Percentiles rank a stretch among this genome's conserved stretches.
phyloP scores from a whole-genome alignment of 176 grass and related monocot species.

The Alloteropsis semialata region DNA sequence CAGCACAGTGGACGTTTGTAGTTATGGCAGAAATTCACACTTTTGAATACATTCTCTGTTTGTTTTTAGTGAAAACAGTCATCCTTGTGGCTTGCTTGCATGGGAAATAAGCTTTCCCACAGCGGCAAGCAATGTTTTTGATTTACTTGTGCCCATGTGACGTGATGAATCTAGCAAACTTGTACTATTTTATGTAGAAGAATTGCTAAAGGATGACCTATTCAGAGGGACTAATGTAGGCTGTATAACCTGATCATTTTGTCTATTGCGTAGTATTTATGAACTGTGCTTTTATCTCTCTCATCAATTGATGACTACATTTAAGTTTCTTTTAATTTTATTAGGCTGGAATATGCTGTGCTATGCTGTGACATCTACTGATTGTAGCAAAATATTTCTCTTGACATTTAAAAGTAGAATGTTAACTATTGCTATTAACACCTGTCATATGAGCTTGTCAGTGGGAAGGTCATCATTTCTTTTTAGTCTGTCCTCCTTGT shows the following conservation, averaged over 20 bases:
- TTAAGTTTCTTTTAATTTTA: background rate
- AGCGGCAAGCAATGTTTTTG: background rate
- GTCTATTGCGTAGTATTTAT: background rate
- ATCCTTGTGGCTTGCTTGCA: background rate
- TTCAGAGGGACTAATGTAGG: background rate
- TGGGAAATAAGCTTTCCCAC: background rate
- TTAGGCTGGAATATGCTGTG: background rate
- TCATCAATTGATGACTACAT: background rate
- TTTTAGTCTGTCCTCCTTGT: background rate
- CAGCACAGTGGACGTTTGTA: background rate
- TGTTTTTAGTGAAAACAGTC: background rate
- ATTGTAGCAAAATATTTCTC: background rate
- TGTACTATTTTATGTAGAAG: background rate
- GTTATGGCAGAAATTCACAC: background rate
- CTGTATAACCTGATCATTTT: background rate
- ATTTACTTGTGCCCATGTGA: background rate
- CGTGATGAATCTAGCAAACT: background rate
- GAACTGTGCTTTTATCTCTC: background rate
- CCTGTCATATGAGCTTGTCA: conserved; percentile 13
- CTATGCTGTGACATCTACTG: background rate
- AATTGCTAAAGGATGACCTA: background rate
- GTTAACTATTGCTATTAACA: background rate
- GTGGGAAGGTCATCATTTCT: background rate
- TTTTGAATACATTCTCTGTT: background rate
- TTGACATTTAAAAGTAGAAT: background rate